These are phyloP conservation scores for Lophiotrema nucula DNA, from an alignment of 495 filamentous ascomycete species.

Conservation along the genomic window DNA sequence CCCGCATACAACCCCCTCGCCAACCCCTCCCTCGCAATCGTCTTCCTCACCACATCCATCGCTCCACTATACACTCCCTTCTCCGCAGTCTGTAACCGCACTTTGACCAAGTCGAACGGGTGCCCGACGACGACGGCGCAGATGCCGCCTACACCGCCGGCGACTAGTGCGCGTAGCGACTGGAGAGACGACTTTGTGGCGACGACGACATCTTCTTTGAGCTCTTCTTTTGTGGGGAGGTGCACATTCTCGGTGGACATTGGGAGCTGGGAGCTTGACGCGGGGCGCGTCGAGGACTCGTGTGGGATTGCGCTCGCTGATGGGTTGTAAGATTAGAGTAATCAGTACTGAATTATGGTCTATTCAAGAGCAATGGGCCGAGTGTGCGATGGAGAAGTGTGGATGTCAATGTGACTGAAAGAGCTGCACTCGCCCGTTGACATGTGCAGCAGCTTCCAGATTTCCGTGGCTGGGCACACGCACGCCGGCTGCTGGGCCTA, in stretches of 20 bases:
- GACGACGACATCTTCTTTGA: constrained; percentile 43
- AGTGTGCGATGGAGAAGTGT: no score
- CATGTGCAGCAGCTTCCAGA: no score
- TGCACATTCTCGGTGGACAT: constrained; percentile 10
- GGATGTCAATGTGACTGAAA: no score
- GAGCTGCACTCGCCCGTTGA: no score
- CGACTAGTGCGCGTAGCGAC: constrained; percentile 72
- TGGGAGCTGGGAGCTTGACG: neutral
- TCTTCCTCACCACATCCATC: constrained; percentile 87
- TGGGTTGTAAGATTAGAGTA: no score
- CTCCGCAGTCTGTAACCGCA: constrained; percentile 92
- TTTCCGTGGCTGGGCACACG: no score
- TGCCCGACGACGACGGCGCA: constrained; percentile 93
- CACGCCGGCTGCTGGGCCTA: no score
- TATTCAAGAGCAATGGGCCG: no score
- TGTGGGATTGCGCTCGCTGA: no score
- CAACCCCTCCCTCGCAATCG: constrained; percentile 81
- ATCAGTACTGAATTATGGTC: no score
- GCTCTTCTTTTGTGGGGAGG: constrained; percentile 40
- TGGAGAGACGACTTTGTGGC: constrained; percentile 43
- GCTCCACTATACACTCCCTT: constrained; percentile 87
- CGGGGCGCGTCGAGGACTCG: neutral
- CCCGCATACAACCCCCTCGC: constrained; percentile 89
- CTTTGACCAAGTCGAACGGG: constrained; percentile 97
- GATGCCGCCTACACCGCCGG: constrained; percentile 89